Base-by-base conservation (phyloP, 179 eudicot genomes). In the Beta macrorhiza region DNA sequence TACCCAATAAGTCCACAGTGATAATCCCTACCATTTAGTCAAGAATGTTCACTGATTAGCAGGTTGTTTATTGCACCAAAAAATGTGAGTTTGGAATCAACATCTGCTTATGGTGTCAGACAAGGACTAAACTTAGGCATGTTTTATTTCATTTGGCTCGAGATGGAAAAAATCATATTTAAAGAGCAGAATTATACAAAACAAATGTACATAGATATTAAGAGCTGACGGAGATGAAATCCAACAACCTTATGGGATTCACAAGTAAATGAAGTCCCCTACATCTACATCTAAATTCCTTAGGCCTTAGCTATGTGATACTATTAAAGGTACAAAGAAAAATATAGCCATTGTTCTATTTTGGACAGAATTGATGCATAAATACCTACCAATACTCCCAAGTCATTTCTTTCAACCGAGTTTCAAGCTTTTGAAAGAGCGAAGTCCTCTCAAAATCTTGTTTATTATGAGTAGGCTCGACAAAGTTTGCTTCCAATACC, bases 371-470 rank as follows among this genome's bases (percentile, higher is more conserved):
- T 37, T 49, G 37, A 32, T 32, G 10, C 61, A 63, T 44, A 1
- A 55, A 75, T 79, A 82, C 97, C 80, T 82, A 95, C 99, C 99
- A 95, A 86, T 95, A 95, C 78, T 95, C 99, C 88, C 86, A 87
- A 69, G 99, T 90, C 99, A 95, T 95, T 44, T 91, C 93, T 86
- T 90, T 95, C 86, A 95, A 87, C 47, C 99, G 95, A 57, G 79
- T 45, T 84, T 93, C 95, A 78, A 95, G 98, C 91, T 91, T 95
- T 83, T 91, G 97, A 81, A 92, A 95, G 61, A 93, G 88, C 49
- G 93, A 83, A 7, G 99, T 95, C 87, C 89, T 95, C 92, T 95
- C 99, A 84, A 95, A 95, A 85, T 95, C 98, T 86, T 95, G 99
- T 81, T 95, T 95, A 79, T 92, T 93, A 88, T 95, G 99, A 32